These are phyloP conservation scores for Tricholoma terreum DNA, from an alignment of 768 basidiomycete genomes.

Conservation along the genomic window DNA sequence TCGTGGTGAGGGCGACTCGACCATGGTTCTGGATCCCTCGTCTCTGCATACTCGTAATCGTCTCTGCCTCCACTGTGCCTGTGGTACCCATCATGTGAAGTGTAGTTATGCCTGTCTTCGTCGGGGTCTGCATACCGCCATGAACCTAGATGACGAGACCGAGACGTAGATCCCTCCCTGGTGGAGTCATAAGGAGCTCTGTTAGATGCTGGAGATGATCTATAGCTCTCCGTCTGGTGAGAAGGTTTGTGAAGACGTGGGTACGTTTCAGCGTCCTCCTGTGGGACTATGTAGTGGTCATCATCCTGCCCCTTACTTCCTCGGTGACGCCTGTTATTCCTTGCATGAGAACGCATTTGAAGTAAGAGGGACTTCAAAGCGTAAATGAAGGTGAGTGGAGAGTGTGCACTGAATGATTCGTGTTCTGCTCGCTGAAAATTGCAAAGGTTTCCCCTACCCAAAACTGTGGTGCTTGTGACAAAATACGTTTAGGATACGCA, in stretches of 20 bases:
- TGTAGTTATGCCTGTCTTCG: slow-evolving; percentile 43
- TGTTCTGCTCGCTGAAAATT: slow-evolving; percentile 31
- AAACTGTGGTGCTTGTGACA: slow-evolving; percentile 8
- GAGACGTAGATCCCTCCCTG: slow-evolving; percentile 52
- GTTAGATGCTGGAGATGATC: slow-evolving; percentile 41
- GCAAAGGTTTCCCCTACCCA: slow-evolving; percentile 28
- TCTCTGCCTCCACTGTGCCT: slow-evolving; percentile 43
- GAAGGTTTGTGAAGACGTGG: slow-evolving; percentile 46
- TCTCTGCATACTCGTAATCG: slow-evolving; percentile 41
- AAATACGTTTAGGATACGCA: slow-evolving; percentile 17
- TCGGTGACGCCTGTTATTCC: slow-evolving; percentile 50
- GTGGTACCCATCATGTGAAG: slow-evolving; percentile 44
- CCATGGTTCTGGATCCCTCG: slow-evolving; percentile 48
- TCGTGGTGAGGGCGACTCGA: slow-evolving; percentile 31
- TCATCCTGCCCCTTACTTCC: slow-evolving; percentile 48
- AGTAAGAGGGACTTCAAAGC: slow-evolving; percentile 18
- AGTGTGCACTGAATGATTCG: slow-evolving; percentile 26
- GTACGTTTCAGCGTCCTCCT: slow-evolving; percentile 51
- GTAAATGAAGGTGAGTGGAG: slow-evolving; percentile 23
- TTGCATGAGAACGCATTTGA: slow-evolving; percentile 43
- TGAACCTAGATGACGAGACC: slow-evolving; percentile 45
- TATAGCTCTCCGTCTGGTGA: slow-evolving; percentile 48
- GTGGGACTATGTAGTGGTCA: slow-evolving; percentile 46
- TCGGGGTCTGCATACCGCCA: slow-evolving; percentile 48
- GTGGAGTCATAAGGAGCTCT: slow-evolving; percentile 43